Percentiles rank a stretch among this genome's conserved stretches.
phyloP scores from a whole-genome alignment of 2,329 filamentous ascomycete genomes.

The Botrytis byssoidea region DNA sequence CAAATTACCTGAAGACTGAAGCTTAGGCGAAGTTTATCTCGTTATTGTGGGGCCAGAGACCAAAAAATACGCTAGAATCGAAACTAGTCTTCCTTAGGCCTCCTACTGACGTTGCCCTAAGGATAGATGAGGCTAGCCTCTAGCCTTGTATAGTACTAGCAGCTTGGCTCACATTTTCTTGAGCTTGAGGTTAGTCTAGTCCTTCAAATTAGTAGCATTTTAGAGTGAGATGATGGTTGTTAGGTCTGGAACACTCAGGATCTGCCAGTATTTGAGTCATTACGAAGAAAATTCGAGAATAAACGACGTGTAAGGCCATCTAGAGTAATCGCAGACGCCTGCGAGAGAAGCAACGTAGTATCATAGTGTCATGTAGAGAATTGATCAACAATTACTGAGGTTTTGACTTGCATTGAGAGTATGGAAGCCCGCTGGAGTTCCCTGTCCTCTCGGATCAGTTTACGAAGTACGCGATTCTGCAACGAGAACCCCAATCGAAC shows the following conservation, averaged over 20 bases:
- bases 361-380: neutral
- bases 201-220: neutral
- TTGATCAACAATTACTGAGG: neutral
- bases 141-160: neutral
- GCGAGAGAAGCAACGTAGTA: neutral
- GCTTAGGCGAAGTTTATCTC: neutral
- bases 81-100: neutral
- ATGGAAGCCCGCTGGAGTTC: neutral
- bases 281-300: neutral
- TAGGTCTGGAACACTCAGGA: neutral
- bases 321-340: neutral
- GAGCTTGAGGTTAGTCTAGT: neutral
- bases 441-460: neutral
- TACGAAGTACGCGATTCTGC: neutral
- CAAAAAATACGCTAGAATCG: neutral
- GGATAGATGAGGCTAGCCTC: neutral
- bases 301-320: neutral
- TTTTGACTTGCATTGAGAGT: neutral
- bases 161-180: too few relatives aligned
- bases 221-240: neutral
- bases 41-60: neutral
- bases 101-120: neutral
- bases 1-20: neutral
- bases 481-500: neutral
- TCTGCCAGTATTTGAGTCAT: neutral